phyloP scores from a whole-genome alignment of 768 basidiomycete genomes.

The Lentinula lateritia region DNA sequence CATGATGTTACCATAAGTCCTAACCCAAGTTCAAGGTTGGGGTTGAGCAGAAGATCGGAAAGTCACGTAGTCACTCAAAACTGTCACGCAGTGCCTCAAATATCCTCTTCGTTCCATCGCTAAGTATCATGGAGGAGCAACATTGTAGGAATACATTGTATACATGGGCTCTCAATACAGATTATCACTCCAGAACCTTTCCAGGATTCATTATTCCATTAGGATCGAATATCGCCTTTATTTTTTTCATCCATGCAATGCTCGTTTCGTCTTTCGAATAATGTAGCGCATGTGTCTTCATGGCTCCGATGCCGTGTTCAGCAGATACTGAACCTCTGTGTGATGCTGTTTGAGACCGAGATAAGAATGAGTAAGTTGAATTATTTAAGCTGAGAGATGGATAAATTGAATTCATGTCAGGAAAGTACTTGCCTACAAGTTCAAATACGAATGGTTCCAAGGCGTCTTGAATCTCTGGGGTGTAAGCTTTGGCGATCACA shows the following conservation, averaged over 20 bases:
- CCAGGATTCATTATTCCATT: slow-evolving; percentile 91
- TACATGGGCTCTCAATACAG: too few species aligned
- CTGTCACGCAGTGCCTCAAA: neutral
- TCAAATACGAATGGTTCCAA: slow-evolving; percentile 96
- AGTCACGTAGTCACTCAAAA: neutral
- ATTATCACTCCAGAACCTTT: slow-evolving; percentile 57
- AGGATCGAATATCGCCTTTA: slow-evolving; percentile 88
- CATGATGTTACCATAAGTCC: slow-evolving; percentile 5
- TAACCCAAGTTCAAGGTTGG: slow-evolving; percentile 11
- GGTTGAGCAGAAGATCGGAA: neutral
- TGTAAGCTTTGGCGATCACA: slow-evolving; percentile 76
- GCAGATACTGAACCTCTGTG: slow-evolving; percentile 91
- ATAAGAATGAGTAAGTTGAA: neutral
- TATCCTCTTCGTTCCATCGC: too few species aligned
- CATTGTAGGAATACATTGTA: too few species aligned
- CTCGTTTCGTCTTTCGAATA: slow-evolving; percentile 82
- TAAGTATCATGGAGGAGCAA: too few species aligned
- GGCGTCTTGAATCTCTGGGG: slow-evolving; percentile 76
- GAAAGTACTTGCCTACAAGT: slow-evolving; percentile 59
- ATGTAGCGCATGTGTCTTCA: slow-evolving; percentile 86
- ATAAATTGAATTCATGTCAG: neutral
- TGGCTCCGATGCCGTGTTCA: slow-evolving; percentile 94
- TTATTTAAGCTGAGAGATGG: neutral
- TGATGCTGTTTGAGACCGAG: slow-evolving; percentile 38
- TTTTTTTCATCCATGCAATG: slow-evolving; percentile 84